Base-by-base conservation (phyloP, 257 asterid species). In the Scutellaria minor region DNA sequence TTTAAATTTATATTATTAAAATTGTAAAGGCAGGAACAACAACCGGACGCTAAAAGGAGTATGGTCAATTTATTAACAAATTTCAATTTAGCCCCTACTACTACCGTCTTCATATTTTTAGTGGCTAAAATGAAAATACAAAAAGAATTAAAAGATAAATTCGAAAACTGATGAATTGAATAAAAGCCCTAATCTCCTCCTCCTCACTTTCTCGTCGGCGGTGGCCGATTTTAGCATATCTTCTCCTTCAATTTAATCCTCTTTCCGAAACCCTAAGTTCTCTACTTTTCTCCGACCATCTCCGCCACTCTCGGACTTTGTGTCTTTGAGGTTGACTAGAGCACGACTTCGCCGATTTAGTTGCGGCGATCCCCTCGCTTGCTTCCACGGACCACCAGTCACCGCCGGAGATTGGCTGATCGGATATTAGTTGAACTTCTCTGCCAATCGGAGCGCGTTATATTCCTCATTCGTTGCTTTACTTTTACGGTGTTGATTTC, bases 131-230 rank as follows among this genome's bases (percentile, higher is more conserved):
- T 57, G 41, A 27, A 41, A 57, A 24, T 27, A 27, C 44, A 11
- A 57, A 58, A 68, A 39, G 11, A 37, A 24, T 9, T 53, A 37
- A 46, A 7, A 13, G 42, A 11, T 14, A 70, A 56, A 10, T n/a
- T 55, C 14, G 48, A 6, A 46, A 63, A 69, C 9, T 6, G 52
- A 1, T n/a, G 18, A 59, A 50, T 4, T 24, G 61, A 68, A 45
- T 20, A 45, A 69, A 75, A 79, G 77, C 83, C 83, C 83, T 79
- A 79, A 79, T 11, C 70, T 8, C 59, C 59, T 52, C 51, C 27
- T 42, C 67, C 41, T 73, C 74, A 40, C 27, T 63, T 62, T 8
- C 70, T 78, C 76, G 60, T 78, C 83, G 77, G 75, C 83, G 74
- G 67, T 70, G 75, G 66, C 54, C 51, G 22, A 64, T 40, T 77